These are phyloP conservation scores for Chaetomium globosum DNA, from an alignment of 2,329 filamentous ascomycete genomes.

Conservation along the genomic window DNA sequence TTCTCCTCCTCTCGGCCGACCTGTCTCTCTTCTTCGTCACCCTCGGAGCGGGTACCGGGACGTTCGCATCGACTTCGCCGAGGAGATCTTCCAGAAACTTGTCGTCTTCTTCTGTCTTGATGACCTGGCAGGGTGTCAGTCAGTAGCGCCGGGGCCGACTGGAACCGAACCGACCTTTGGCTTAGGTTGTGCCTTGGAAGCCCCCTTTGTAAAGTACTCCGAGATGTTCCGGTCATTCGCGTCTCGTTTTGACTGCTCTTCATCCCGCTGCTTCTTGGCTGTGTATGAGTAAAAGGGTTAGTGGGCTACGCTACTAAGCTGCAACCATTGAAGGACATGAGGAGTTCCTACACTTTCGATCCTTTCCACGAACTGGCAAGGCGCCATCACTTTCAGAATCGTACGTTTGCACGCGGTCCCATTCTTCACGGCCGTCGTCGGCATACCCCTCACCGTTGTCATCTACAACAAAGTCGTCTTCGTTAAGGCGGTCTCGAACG, in stretches of 20 bases:
- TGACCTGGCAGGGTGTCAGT: constrained; percentile 53
- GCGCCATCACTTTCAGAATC: constrained; percentile 78
- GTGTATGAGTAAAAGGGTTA: constrained; percentile 14
- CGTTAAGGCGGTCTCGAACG: constrained; percentile 81
- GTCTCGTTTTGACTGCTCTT: constrained; percentile 81
- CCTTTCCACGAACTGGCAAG: constrained; percentile 49
- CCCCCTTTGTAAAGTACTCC: constrained; percentile 88
- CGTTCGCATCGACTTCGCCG: constrained; percentile 82
- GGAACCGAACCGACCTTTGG: constrained; percentile 67
- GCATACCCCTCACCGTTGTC: constrained; percentile 97
- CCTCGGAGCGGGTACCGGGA: constrained; percentile 57
- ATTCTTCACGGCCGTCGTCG: constrained; percentile 93
- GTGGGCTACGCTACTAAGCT: background rate
- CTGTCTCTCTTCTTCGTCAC: constrained; percentile 66
- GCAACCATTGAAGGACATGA: too few species aligned
- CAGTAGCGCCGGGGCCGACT: background rate
- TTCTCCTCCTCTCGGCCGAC: constrained; percentile 75
- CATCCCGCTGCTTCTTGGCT: constrained; percentile 87
- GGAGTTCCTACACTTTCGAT: constrained; percentile 53
- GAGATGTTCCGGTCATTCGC: constrained; percentile 90
- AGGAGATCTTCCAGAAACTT: constrained; percentile 84
- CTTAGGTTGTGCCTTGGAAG: constrained; percentile 68
- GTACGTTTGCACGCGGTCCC: constrained; percentile 71
- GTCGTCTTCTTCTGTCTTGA: constrained; percentile 83
- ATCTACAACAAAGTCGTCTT: constrained; percentile 98